A percentile compares a stretch with the other conserved stretches of the same genome.
Evolutionary conservation across 176 grass and related monocot species (phyloP).

Genomic region (Eleusine indica): DNA sequence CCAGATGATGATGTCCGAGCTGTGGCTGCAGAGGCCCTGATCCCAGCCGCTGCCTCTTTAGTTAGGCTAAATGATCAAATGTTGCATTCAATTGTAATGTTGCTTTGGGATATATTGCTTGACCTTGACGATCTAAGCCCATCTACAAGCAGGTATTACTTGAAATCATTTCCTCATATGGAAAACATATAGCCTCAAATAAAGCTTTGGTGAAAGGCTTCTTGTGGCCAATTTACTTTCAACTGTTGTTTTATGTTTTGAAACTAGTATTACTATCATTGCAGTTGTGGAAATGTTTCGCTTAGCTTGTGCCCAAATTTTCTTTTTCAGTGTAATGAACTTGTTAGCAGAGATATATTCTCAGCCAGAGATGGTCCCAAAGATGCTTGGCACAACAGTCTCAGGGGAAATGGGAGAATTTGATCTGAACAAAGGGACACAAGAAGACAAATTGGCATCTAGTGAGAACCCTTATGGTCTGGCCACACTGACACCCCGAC

Average conservation of each 20-base stretch:
- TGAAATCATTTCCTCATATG: slow-evolving; percentile 18
- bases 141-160: slow-evolving; percentile 91
- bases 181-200: background rate
- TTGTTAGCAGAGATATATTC: slow-evolving; percentile 99
- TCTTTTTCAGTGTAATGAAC: slow-evolving; percentile 96
- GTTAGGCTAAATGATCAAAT: slow-evolving; percentile 86
- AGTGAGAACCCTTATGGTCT: slow-evolving; percentile 85
- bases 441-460: slow-evolving; percentile 46
- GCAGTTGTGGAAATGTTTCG: background rate
- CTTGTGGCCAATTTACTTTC: slow-evolving; percentile 1
- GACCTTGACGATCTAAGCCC: slow-evolving; percentile 98
- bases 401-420: slow-evolving; percentile 61
- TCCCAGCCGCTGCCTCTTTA: slow-evolving; percentile 84
- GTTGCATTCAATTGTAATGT: slow-evolving; percentile 85
- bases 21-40: slow-evolving; percentile 94
- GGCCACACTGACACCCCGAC: slow-evolving; percentile 73
- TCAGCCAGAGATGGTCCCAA: slow-evolving; percentile 91
- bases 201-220: slow-evolving; percentile 3
- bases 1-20: slow-evolving; percentile 98
- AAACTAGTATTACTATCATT: background rate
- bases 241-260: slow-evolving; percentile 20
- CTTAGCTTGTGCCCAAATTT: slow-evolving; percentile 29
- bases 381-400: slow-evolving; percentile 72
- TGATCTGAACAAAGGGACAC: slow-evolving; percentile 67
- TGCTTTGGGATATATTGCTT: slow-evolving; percentile 99